Evolutionary conservation across 73 alveolate species (phyloP).

Genomic region (Diophrys appendiculata): DNA sequence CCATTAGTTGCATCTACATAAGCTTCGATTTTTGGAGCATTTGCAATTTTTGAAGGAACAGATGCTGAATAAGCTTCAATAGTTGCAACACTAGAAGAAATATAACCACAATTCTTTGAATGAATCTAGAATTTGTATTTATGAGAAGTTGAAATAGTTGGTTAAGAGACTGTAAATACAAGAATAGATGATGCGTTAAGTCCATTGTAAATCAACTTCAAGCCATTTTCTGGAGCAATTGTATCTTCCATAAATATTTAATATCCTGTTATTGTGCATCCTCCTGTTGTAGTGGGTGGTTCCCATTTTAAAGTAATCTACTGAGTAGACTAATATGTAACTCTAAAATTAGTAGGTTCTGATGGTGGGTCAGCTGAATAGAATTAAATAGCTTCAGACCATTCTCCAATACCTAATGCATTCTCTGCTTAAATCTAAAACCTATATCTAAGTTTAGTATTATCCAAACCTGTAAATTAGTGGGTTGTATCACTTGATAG

Average conservation of each 20-base stretch:
- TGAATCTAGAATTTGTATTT: slow-evolving; percentile 59
- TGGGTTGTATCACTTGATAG: slow-evolving; percentile 11
- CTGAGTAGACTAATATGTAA: slow-evolving; percentile 29
- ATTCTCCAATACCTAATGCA: slow-evolving; percentile 70
- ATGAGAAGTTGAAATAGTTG: slow-evolving; percentile 48
- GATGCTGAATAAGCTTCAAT: slow-evolving; percentile 61
- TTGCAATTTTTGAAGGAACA: slow-evolving; percentile 54
- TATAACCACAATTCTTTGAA: slow-evolving; percentile 67
- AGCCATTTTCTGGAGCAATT: slow-evolving; percentile 25
- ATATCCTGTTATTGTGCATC: slow-evolving; percentile 72
- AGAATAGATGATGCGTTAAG: slow-evolving; percentile 33
- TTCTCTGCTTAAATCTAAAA: slow-evolving; percentile 68
- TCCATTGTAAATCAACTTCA: slow-evolving; percentile 66
- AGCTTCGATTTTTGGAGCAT: slow-evolving; percentile 44
- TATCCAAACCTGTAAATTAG: slow-evolving; percentile 30
- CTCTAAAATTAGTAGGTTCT: slow-evolving; percentile 52
- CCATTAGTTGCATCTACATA: slow-evolving; percentile 45
- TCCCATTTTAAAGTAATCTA: slow-evolving; percentile 64
- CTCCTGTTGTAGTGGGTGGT: slow-evolving; percentile 66
- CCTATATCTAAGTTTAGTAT: slow-evolving; percentile 35
- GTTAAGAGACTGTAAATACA: slow-evolving; percentile 32
- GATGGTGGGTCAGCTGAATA: slow-evolving; percentile 70
- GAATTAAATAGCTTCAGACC: slow-evolving; percentile 66
- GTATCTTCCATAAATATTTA: slow-evolving; percentile 59
- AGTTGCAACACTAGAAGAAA: slow-evolving; percentile 19